phyloP scores from a whole-genome alignment of 2,329 filamentous ascomycete species.

The Dothiorella sarmentorum region DNA sequence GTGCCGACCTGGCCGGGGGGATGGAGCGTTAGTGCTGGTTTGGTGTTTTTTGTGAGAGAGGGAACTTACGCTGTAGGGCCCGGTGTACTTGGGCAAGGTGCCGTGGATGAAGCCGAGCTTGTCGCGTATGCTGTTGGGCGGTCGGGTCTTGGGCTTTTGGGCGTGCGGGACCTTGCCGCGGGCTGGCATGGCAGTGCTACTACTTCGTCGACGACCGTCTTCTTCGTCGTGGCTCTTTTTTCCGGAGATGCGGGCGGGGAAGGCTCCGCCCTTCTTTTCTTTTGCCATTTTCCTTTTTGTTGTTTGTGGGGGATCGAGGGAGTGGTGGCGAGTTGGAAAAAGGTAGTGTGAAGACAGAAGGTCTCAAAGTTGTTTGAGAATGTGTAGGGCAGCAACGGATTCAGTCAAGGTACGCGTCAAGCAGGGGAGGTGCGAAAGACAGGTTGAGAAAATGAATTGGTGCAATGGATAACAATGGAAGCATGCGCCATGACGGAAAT shows the following conservation, averaged over 20 bases:
- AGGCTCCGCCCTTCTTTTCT: neutral
- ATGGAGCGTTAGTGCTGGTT: neutral
- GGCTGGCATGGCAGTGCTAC: neutral
- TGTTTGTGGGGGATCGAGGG: no score
- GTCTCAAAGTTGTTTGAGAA: no score
- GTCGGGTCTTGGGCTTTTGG: slow-evolving; percentile 48
- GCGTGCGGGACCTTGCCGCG: slow-evolving; percentile 26
- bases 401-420: neutral
- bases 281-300: neutral
- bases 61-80: slow-evolving; percentile 44
- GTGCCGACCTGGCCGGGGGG: slow-evolving; percentile 36
- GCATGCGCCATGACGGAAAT: slow-evolving; percentile 1
- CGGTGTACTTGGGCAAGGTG: slow-evolving; percentile 49
- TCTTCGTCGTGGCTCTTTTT: neutral
- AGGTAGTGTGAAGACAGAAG: no score
- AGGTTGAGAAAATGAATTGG: no score
- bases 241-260: slow-evolving; percentile 6
- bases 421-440: neutral
- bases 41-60: neutral
- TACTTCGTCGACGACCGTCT: neutral
- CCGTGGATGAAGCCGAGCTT: slow-evolving; percentile 43
- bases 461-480: no score
- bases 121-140: slow-evolving; percentile 48
- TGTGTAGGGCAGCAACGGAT: no score
- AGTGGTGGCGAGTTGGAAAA: no score